phyloP scores from a whole-genome alignment of 2,329 filamentous ascomycete species.

The Epichloe coenophiala region DNA sequence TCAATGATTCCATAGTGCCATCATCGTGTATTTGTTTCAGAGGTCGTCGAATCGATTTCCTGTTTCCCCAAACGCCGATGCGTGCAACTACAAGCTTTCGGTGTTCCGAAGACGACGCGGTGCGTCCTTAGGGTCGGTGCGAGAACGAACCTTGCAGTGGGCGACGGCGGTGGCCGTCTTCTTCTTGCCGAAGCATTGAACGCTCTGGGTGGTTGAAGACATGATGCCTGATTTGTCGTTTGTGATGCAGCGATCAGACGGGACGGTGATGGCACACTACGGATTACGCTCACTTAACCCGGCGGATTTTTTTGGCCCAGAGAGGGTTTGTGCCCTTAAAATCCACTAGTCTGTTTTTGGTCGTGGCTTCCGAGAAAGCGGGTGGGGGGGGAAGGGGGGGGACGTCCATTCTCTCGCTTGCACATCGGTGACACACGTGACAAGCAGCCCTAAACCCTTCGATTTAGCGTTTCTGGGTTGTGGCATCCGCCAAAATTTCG shows the following conservation, averaged over 20 bases:
- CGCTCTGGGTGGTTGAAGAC: conserved; percentile 63
- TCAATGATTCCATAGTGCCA: not conserved
- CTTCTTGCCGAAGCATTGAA: conserved; percentile 99
- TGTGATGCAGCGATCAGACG: conserved; percentile 5
- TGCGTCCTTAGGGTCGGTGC: not conserved
- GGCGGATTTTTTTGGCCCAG: conserved; percentile 10
- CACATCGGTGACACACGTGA: conserved; percentile 15
- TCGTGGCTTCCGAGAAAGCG: not conserved
- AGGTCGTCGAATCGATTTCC: not conserved
- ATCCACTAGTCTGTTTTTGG: conserved; percentile 14
- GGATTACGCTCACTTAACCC: not conserved
- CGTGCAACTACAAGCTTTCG: not conserved
- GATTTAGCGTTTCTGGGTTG: conserved; percentile 13
- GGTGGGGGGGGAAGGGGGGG: not conserved
- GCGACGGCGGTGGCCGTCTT: conserved; percentile 82
- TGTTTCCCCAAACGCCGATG: not conserved
- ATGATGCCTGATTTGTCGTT: conserved; percentile 40
- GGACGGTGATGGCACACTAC: conserved; percentile 3
- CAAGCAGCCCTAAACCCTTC: conserved; percentile 21
- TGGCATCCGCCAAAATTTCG: conserved; percentile 23
- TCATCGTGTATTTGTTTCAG: not conserved
- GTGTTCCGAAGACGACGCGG: not conserved
- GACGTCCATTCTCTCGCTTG: not conserved
- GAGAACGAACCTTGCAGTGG: conserved; percentile 67
- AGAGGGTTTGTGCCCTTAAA: conserved; percentile 22